These are phyloP conservation scores for Pseudopyricularia javanii DNA, from an alignment of 2,329 filamentous ascomycete genomes.

Conservation along the genomic window DNA sequence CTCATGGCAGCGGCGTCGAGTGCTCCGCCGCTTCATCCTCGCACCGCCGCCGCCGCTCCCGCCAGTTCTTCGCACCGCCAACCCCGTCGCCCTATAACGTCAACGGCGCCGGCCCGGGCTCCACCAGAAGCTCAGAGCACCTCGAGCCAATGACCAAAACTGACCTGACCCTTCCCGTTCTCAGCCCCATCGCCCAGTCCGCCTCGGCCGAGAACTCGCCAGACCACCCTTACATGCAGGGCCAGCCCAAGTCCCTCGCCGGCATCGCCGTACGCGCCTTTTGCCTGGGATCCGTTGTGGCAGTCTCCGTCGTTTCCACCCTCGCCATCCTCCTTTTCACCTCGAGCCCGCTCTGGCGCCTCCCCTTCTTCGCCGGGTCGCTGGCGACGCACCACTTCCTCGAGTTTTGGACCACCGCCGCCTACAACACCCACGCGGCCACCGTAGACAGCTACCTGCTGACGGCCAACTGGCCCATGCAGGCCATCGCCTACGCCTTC, in stretches of 20 bases:
- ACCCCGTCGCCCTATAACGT: not conserved
- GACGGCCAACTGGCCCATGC: slow-evolving; percentile 70
- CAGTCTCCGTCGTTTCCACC: slow-evolving; percentile 18
- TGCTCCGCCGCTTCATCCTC: not conserved
- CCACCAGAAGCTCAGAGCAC: not conserved
- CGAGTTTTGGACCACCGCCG: slow-evolving; percentile 85
- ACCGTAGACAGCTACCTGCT: slow-evolving; percentile 69
- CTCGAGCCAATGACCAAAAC: not conserved
- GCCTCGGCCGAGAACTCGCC: slow-evolving; percentile 14
- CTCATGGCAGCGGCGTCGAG: not conserved
- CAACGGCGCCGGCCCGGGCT: not conserved
- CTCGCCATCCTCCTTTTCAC: slow-evolving; percentile 20
- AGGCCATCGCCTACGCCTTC: slow-evolving; percentile 68
- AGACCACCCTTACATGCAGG: slow-evolving; percentile 23
- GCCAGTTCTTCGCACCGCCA: not conserved
- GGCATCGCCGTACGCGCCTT: slow-evolving; percentile 47
- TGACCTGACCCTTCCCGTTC: slow-evolving; percentile 7
- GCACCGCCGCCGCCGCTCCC: slow-evolving; percentile 1
- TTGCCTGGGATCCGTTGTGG: slow-evolving; percentile 33
- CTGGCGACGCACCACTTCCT: slow-evolving; percentile 86
- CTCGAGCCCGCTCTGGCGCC: slow-evolving; percentile 42
- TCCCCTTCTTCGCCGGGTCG: slow-evolving; percentile 53
- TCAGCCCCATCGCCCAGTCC: slow-evolving; percentile 13
- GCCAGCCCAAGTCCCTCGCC: slow-evolving; percentile 41
- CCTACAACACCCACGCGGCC: slow-evolving; percentile 66